Base-by-base conservation (phyloP, 2,329 filamentous ascomycete genomes). In the Canariomyces notabilis region DNA sequence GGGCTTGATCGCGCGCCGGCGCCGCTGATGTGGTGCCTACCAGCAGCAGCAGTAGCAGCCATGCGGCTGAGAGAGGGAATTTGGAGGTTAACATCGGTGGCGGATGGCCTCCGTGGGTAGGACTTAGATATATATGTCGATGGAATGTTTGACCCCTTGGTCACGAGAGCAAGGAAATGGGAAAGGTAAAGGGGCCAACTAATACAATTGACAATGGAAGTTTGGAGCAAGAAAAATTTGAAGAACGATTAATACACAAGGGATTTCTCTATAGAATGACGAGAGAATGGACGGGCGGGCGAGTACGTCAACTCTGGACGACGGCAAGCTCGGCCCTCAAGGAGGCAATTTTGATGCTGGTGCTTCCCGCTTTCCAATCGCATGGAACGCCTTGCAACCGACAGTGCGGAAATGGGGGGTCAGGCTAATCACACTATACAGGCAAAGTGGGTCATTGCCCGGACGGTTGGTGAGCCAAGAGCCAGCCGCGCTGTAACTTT, bases 31-130 rank as follows among this genome's bases (percentile, higher is more conserved):
- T 59, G 22, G 57, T 44, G 7, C 51, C 52, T 40, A 55, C 31
- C 22, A 65, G 56, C 29, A 62, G 56, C n/a, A 57, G 53, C 22
- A 65, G 56, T 23, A 62, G 56, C n/a, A 57, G 53, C 47, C 53
- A 55, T 36, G 44, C 50, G 18, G 51, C 58, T 31, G 54, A 45
- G 33, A 61, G 57, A 47, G 63, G 41, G 50, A 67, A 49, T 26
- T 55, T 57, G 33, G 58, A 59, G 15, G 63, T 50, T 49, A 61
- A 62, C 63, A 6, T 53, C 52, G 46, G 34, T 42, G 8, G 35
- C 46, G 46, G 43, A 47, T 49, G 46, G 33, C n/a, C 14, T 44
- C 50, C 46, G 50, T 18, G 32, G n/a, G 6, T 32, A n/a, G n/a
- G n/a, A n/a, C n/a, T n/a, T n/a, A n/a, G n/a, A 21, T 23, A 38